Base-by-base conservation (phyloP, 345 rosid genomes). In the Pistacia vera region DNA sequence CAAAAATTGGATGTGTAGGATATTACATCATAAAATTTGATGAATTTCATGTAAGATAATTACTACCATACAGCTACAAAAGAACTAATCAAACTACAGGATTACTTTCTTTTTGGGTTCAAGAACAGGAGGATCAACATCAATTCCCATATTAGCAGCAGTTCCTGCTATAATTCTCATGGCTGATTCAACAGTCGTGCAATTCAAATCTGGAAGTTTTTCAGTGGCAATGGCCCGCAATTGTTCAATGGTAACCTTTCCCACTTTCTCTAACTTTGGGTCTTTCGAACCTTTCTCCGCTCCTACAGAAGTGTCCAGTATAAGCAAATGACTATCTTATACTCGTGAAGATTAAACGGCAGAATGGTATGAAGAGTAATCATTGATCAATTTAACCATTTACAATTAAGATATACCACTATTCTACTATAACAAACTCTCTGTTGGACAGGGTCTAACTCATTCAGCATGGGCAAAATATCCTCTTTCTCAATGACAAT, bases 111-210 rank as follows among this genome's bases (percentile, higher is more conserved):
- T 75, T 73, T 88, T 94, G 73, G 89, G 88, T 81, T 89, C 91
- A 71, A 94, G 98, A 89, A 94, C 75, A 5, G 97, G 97, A 48
- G 98, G 98, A 71, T 94, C 97, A 2, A 92, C 70, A 51, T 92
- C 91, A 28, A 92, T 91, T 61, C 97, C 98, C 97, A 94, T 94
- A 71, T 92, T 94, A 70, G 93, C 95, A 18, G 98, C 97, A 11
- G 98, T 94, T 44, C 98, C 97, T 3, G 98, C 98, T 77, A 92
- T 92, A 69, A 91, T 84, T 84, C 97, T 90, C 97, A 90, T 92
- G 8, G 97, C 98, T 5, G 98, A 91, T 77, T 92, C 98, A 66
- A 94, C 77, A 16, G 83, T 87, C 0, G 82, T 85, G 78, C 98
- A 92, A 77, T 92, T 94, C 80, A 92, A 79, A 75, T 92, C 97